phyloP scores from a whole-genome alignment of 768 basidiomycete species.

The Boletus rex-veris region DNA sequence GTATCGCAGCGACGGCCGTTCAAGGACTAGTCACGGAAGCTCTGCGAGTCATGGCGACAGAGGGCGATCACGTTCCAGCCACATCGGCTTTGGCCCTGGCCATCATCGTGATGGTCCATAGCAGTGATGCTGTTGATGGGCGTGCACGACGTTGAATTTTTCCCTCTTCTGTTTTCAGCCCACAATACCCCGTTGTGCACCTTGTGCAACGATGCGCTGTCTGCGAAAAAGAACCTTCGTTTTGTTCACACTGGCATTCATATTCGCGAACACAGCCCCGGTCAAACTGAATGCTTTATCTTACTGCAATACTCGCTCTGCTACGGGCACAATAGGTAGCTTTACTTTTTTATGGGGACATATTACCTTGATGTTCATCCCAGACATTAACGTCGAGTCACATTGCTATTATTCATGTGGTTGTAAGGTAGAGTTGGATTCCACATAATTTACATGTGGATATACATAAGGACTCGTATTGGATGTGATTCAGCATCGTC shows the following conservation, averaged over 20 bases:
- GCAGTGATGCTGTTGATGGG: not conserved
- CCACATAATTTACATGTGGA: slow-evolving; percentile 10
- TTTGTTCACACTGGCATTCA: slow-evolving; percentile 7
- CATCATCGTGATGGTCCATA: slow-evolving; percentile 10
- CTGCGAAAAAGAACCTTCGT: slow-evolving; percentile 7
- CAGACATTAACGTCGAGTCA: slow-evolving; percentile 15
- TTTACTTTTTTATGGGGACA: slow-evolving; percentile 18
- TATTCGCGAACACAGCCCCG: not conserved
- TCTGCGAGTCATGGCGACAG: slow-evolving; percentile 22
- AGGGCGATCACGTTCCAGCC: slow-evolving; percentile 21
- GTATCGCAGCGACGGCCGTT: slow-evolving; percentile 37
- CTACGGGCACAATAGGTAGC: slow-evolving; percentile 15
- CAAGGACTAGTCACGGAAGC: slow-evolving; percentile 40
- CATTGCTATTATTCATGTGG: slow-evolving; percentile 13
- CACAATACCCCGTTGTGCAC: slow-evolving; percentile 2
- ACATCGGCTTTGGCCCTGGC: slow-evolving; percentile 6
- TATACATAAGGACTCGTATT: not conserved
- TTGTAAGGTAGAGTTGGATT: slow-evolving; percentile 10
- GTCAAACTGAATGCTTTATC: slow-evolving; percentile 1
- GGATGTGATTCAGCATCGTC: not conserved
- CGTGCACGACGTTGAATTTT: not conserved
- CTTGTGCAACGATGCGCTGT: not conserved
- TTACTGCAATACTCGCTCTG: slow-evolving; percentile 5
- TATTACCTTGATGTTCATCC: slow-evolving; percentile 25
- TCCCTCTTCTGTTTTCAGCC: not conserved